Percentiles rank a stretch among this genome's conserved stretches.
Evolutionary conservation across 805 yeast species (phyloP).

Genomic region (Schizosaccharomyces octosporus): DNA sequence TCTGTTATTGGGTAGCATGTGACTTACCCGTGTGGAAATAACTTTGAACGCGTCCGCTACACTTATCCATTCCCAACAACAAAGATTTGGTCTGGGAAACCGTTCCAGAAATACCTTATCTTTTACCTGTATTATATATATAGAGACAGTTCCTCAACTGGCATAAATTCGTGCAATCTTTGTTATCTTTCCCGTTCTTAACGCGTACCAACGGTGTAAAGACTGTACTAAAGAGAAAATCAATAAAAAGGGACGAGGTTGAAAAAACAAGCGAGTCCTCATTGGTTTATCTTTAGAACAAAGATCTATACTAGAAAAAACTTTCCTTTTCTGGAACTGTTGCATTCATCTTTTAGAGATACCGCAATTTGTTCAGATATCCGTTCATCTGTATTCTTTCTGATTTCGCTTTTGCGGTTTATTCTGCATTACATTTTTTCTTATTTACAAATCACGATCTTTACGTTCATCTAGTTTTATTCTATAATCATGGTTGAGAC

Average conservation of each 20-base stretch:
- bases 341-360: neutral
- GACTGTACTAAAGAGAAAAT: neutral
- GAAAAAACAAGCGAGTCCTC: neutral
- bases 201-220: neutral
- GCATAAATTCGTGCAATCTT: neutral
- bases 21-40: neutral
- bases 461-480: too few species aligned
- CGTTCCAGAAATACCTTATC: neutral
- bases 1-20: neutral
- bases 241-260: neutral
- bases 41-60: neutral
- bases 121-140: neutral
- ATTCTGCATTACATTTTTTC: too few species aligned
- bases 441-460: too few species aligned
- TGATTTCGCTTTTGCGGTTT: neutral
- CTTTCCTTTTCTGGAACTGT: neutral
- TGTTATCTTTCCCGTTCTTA: neutral
- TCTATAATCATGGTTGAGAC: constrained; percentile 10
- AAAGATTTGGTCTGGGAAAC: neutral
- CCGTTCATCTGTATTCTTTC: neutral
- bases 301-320: too few species aligned
- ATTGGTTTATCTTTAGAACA: neutral
- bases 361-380: neutral
- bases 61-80: neutral
- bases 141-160: neutral